These are phyloP conservation scores for Leucoagaricus sp. DNA, from an alignment of 1,284 basidiomycete genomes.

Conservation along the genomic window DNA sequence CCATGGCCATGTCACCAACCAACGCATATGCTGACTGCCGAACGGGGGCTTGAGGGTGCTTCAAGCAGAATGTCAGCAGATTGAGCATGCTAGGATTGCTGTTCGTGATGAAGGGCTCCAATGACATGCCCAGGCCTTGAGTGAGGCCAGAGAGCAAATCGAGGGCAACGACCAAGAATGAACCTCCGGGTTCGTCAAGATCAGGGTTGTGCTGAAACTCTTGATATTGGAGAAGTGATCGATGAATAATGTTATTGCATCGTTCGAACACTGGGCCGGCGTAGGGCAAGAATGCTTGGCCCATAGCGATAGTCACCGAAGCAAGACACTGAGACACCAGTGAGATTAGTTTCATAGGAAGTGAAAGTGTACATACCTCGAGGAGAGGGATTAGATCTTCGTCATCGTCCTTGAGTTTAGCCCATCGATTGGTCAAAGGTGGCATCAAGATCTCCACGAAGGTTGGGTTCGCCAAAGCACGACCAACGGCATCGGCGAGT, in stretches of 20 bases:
- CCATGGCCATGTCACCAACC: slow-evolving; percentile 97
- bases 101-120: slow-evolving; percentile 70
- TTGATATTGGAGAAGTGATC: slow-evolving; percentile 80
- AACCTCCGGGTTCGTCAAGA: slow-evolving; percentile 90
- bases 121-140: slow-evolving; percentile 85
- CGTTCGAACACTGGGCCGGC: slow-evolving; percentile 93
- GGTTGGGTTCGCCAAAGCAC: slow-evolving; percentile 81
- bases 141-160: slow-evolving; percentile 95
- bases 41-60: slow-evolving; percentile 94
- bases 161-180: slow-evolving; percentile 95
- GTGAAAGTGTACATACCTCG: slow-evolving; percentile 57
- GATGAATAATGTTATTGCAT: slow-evolving; percentile 86
- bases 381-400: slow-evolving; percentile 93
- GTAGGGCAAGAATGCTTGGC: slow-evolving; percentile 87
- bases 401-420: slow-evolving; percentile 86
- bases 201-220: slow-evolving; percentile 84
- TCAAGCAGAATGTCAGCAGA: slow-evolving; percentile 83
- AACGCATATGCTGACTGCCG: slow-evolving; percentile 97
- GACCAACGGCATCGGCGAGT: slow-evolving; percentile 93
- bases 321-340: slow-evolving; percentile 81
- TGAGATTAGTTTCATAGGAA: not conserved
- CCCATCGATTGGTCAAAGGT: slow-evolving; percentile 89
- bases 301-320: slow-evolving; percentile 96
- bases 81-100: slow-evolving; percentile 78
- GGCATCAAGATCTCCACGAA: slow-evolving; percentile 98